phyloP scores from a whole-genome alignment of 495 filamentous ascomycete species.

The Penicillium chermesinum region DNA sequence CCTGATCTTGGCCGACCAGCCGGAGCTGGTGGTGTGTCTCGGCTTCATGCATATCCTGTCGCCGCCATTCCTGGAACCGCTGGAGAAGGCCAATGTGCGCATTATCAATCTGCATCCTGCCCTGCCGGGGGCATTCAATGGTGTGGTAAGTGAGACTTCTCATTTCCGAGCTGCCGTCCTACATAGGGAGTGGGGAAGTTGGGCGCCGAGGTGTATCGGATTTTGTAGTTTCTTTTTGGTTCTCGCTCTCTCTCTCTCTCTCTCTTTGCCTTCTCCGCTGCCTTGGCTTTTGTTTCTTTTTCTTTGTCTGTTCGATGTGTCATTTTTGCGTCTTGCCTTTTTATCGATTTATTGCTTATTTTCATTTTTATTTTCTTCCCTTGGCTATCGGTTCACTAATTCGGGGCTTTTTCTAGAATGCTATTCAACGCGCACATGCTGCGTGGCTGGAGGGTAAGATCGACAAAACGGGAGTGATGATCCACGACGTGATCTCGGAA shows the following conservation, averaged over 20 bases:
- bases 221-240: not conserved
- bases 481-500: slow-evolving; percentile 80
- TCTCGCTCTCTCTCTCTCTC: not conserved
- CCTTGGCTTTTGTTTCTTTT: not conserved
- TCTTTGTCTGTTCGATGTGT: not conserved
- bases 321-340: too few species aligned
- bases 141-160: slow-evolving; percentile 43
- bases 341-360: too few species aligned
- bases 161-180: not conserved
- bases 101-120: slow-evolving; percentile 90
- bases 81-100: slow-evolving; percentile 53
- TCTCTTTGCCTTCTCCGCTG: not conserved
- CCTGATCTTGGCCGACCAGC: slow-evolving; percentile 60
- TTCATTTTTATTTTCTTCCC: not conserved
- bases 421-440: slow-evolving; percentile 72
- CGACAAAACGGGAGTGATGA: slow-evolving; percentile 85
- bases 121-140: slow-evolving; percentile 70
- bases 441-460: slow-evolving; percentile 69
- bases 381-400: slow-evolving; percentile 1
- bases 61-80: slow-evolving; percentile 58
- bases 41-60: slow-evolving; percentile 57
- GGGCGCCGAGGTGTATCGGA: not conserved
- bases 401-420: slow-evolving; percentile 35
- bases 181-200: not conserved
- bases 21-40: slow-evolving; percentile 63